phyloP scores from a whole-genome alignment of 768 basidiomycete genomes.

The Suillus hirtellus region DNA sequence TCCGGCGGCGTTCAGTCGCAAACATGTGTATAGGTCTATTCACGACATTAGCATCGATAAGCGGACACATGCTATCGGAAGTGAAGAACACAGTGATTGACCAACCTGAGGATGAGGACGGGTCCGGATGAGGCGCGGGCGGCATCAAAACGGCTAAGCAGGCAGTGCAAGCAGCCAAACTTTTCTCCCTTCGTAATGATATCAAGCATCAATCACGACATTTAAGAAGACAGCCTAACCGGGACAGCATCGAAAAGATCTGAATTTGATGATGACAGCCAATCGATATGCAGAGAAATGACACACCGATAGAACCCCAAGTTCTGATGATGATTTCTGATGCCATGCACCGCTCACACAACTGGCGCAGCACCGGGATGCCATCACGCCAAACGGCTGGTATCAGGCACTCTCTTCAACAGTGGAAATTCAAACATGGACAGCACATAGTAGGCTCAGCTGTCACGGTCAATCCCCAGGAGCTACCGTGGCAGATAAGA shows the following conservation, averaged over 20 bases:
- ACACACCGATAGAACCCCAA: background rate
- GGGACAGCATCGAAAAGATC: background rate
- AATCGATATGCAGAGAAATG: constrained; percentile 2
- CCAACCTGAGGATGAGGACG: background rate
- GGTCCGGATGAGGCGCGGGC: background rate
- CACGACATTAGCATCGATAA: background rate
- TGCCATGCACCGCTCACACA: background rate
- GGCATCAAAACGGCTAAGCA: background rate
- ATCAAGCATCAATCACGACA: background rate
- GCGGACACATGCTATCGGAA: background rate
- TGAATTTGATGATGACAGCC: background rate
- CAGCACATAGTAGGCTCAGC: background rate
- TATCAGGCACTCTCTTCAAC: background rate
- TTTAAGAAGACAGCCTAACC: background rate
- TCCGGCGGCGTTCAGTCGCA: background rate
- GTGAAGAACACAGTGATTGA: background rate
- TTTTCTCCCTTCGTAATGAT: background rate
- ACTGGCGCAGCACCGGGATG: background rate
- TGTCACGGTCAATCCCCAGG: background rate
- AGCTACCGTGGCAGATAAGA: background rate
- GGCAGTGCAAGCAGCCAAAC: background rate
- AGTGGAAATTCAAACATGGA: background rate
- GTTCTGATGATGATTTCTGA: background rate
- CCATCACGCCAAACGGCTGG: background rate
- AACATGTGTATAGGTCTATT: background rate